These are phyloP conservation scores for Pigoraptor vietnamica DNA, from an alignment of 78 protist species.

Conservation along the genomic window DNA sequence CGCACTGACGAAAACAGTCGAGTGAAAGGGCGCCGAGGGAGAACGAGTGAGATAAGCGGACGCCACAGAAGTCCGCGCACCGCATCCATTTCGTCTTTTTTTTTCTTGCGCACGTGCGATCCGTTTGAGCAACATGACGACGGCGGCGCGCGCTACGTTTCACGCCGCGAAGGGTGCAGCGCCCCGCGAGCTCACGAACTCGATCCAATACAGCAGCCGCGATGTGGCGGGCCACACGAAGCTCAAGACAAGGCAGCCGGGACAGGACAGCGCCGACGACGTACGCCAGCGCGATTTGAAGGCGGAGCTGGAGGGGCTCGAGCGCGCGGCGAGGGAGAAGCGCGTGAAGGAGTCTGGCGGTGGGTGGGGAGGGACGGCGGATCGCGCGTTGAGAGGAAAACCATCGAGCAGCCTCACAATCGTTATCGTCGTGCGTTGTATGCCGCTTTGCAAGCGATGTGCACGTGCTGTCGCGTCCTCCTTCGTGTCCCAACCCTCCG, in stretches of 20 bases:
- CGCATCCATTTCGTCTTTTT: too few species aligned
- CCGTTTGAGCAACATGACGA: background rate
- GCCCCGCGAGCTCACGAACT: background rate
- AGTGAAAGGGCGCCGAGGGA: too few species aligned
- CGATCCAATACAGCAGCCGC: background rate
- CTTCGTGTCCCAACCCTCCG: too few species aligned
- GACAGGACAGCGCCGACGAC: background rate
- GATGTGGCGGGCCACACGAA: background rate
- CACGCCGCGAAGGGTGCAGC: background rate
- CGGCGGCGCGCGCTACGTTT: background rate
- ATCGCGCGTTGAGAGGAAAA: background rate
- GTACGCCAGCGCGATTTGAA: background rate
- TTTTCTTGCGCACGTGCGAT: too few species aligned
- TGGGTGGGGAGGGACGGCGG: too few species aligned
- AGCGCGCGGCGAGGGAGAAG: background rate
- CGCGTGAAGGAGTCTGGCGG: background rate
- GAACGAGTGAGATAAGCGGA: too few species aligned
- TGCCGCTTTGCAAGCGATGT: too few species aligned
- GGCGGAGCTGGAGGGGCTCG: background rate
- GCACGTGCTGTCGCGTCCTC: too few species aligned
- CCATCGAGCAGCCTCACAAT: background rate
- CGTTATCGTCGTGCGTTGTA: background rate
- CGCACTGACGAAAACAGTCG: too few species aligned
- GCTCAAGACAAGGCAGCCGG: background rate
- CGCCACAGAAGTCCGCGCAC: too few species aligned